Conservation (phyloP, 495 filamentous ascomycete genomes). For the Bathelium albidoporum region DNA sequence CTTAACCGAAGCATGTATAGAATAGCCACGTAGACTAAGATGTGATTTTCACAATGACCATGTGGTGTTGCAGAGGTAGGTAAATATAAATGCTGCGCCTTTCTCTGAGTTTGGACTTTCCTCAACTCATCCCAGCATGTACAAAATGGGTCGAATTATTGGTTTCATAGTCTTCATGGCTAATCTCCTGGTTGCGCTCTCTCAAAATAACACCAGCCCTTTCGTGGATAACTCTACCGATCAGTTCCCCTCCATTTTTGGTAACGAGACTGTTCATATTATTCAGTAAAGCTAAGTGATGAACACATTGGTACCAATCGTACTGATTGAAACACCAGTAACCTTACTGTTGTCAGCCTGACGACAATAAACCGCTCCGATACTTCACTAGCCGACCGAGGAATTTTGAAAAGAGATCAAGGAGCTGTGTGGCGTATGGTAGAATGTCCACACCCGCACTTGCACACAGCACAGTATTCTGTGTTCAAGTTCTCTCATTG, state of each 20-base stretch:
- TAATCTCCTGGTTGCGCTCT: background rate
- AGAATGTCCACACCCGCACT: background rate
- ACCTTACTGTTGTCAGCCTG: background rate
- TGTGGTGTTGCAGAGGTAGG: background rate
- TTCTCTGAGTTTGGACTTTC: background rate
- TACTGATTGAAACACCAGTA: background rate
- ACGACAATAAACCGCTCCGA: background rate
- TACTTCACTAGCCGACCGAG: background rate
- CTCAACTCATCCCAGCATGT: background rate
- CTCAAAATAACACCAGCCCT: background rate
- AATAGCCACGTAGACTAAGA: background rate
- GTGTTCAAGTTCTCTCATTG: too few relatives aligned
- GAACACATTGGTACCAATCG: background rate
- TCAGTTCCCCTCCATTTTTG: background rate
- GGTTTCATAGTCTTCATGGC: background rate
- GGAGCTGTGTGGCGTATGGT: background rate
- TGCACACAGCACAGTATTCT: background rate
- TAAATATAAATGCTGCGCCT: background rate
- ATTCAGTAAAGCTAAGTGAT: background rate
- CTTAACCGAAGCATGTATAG: background rate
- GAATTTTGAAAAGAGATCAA: background rate
- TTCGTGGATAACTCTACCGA: background rate
- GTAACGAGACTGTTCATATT: background rate
- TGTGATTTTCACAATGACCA: background rate
- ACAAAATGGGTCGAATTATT: background rate